Evolutionary conservation across 2,329 filamentous ascomycete species (phyloP), one percentile per base, ranked within the genome.

Genomic region (Trichoderma brevicompactum): DNA sequence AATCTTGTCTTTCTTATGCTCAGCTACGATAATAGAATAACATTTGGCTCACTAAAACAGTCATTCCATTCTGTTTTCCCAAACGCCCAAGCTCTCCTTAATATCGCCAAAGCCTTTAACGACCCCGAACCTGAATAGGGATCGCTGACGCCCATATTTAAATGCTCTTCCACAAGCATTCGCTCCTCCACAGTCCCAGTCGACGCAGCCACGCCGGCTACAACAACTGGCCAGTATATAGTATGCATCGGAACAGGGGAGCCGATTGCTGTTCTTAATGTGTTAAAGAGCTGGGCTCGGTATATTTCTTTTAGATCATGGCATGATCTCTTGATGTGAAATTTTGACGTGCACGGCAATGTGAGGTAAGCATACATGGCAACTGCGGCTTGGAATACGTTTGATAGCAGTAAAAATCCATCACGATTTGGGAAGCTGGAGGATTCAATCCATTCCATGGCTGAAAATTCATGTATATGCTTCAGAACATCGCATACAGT

Each of bases 11-110:
- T 7, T 48, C 10, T 8, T 19, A 8, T 34, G 7, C 23, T n/a
- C 10, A 9, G 36, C 28, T 23, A 59, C 8, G 44, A 70, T 70
- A 58, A 28, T 34, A 52, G 50, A 5, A 63, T 63, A 8, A 63
- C 36, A 34, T 63, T 63, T 23, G 36, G 13, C 48, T 63, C 59
- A 7, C 19, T 53, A 38, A 64, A 64, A 17, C 23, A 48, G 9
- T 55, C 40, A 49, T 64, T 28, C 61, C 61, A 64, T 4, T 19
- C 40, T 10, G 52, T 48, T 15, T 48, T 38, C 13, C 61, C 61
- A 36, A 38, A 55, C 8, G 41, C 50, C 61, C 61, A 56, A 34
- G 53, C 53, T 13, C 34, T 64, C 19, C 40, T 38, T 17, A 64
- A 41, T 32, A 56, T 41, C 7, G 28, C 52, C 50, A 64, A 43